Evolutionary conservation across 148 eudicot genomes (phyloP).

Genomic region (Dysphania ambrosioides): DNA sequence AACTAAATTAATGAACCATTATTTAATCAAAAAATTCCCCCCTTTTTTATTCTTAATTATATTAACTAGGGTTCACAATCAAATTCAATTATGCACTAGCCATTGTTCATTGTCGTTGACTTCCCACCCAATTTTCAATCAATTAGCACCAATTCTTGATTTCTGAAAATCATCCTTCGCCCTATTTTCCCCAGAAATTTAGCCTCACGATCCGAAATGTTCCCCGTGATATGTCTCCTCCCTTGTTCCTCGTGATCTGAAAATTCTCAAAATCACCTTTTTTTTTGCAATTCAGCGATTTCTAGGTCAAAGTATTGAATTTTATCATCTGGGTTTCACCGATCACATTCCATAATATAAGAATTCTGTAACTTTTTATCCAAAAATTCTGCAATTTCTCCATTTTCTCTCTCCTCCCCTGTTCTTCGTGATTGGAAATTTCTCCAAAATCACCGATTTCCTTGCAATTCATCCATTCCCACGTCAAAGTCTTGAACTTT

Average conservation of each 20-base stretch:
- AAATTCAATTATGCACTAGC: constrained; percentile 8
- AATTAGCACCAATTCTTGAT: constrained; percentile 7
- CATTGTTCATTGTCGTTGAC: constrained; percentile 29
- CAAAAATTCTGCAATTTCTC: too few species aligned
- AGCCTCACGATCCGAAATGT: constrained; percentile 13
- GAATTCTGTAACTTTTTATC: too few species aligned
- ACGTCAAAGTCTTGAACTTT: too few species aligned
- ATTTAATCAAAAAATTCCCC: background rate
- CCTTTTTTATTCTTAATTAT: background rate
- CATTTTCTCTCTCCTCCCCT: too few species aligned
- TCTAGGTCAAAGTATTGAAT: constrained; percentile 7
- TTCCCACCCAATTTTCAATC: constrained; percentile 22
- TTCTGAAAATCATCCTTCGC: background rate
- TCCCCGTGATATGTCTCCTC: background rate
- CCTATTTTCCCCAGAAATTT: background rate
- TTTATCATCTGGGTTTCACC: too few species aligned
- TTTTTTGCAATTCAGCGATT: constrained; percentile 11
- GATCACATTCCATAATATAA: too few species aligned
- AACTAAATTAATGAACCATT: background rate
- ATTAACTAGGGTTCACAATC: constrained; percentile 6
- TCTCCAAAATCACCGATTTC: too few species aligned
- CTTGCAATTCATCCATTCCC: too few species aligned
- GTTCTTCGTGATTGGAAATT: too few species aligned
- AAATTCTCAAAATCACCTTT: constrained; percentile 7
- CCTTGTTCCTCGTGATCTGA: constrained; percentile 14